Conservation (phyloP, 1,139 yeast genomes). For the Tardiomyces digboiensis region DNA sequence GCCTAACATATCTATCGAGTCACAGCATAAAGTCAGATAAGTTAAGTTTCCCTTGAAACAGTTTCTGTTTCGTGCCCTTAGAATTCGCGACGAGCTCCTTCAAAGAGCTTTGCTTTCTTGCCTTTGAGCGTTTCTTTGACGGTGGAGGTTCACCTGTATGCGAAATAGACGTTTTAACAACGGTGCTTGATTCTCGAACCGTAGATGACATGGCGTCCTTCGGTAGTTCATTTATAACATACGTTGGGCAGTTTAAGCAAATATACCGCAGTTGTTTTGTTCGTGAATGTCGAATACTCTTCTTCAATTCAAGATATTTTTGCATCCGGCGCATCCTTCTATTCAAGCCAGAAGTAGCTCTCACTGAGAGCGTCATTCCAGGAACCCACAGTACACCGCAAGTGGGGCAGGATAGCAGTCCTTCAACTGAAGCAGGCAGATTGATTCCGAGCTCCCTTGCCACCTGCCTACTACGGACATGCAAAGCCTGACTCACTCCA, state of each 20-base stretch:
- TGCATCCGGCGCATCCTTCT: neutral
- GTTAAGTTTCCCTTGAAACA: constrained; percentile 1
- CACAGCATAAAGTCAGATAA: constrained; percentile 1
- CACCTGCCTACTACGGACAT: constrained; percentile 7
- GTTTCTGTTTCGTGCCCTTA: constrained; percentile 2
- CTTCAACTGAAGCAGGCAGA: neutral
- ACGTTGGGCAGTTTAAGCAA: constrained; percentile 4
- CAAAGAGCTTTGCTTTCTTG: constrained; percentile 8
- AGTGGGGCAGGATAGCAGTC: constrained; percentile 10
- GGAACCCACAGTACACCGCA: constrained; percentile 17
- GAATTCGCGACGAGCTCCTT: constrained; percentile 6
- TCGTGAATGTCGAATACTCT: too few species aligned
- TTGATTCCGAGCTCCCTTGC: neutral
- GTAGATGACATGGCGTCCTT: neutral
- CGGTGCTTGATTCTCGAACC: neutral
- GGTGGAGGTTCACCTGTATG: neutral
- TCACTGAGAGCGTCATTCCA: constrained; percentile 12
- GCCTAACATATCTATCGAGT: too few species aligned
- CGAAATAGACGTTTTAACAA: too few species aligned
- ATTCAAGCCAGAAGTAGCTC: constrained; percentile 8
- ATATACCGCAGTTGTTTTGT: constrained; percentile 3
- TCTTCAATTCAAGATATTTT: neutral
- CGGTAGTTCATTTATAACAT: neutral
- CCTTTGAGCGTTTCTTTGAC: constrained; percentile 12
- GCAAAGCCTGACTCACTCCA: constrained; percentile 6